Evolutionary conservation across 257 asterid species (phyloP), one percentile per base, ranked within the genome.

Genomic region (Plantago major): DNA sequence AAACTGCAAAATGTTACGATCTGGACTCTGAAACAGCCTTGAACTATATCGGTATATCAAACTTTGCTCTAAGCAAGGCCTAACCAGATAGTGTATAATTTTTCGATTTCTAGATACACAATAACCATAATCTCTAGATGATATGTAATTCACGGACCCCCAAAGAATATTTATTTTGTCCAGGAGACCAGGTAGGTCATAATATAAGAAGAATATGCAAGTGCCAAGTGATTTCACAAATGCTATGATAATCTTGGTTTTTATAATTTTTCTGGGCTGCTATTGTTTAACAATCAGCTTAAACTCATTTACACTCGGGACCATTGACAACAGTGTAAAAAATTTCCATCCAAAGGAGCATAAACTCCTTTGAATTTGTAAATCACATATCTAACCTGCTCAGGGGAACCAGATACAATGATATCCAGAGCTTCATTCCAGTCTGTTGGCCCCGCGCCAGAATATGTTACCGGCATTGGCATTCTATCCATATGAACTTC

Each of bases 391-490:
- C 49, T 22, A 43, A 93, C 97, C 97, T 93, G 96, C 78, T 89
- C 99, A 7, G 99, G 97, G 26, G 96, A 85, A 67, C 96, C 96
- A 75, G 67, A 78, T 53, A 85, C 72, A 62, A 90, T 85, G 30
- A 85, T 83, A 73, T 87, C 94, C 77, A 89, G 71, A 67, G 99
- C 96, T 75, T 87, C 99, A 68, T 87, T 87, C 99, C 97, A 93
- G 79, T 89, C 92, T 1, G 90, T 81, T 48, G 95, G 87, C 46
- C 97, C 95, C 71, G 81, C 68, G 63, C 81, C 84, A 66, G 87
- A 70, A 74, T 81, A 73, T 37, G 83, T 15, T 73, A 70, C 81
- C 58, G 85, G 66, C 49, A 77, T 72, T 42, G 88, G 79, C 62
- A 74, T 66, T 67, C 95, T 80, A 63, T 93, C 99, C 53, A 74